Percentiles rank a stretch among this genome's conserved stretches.
phyloP scores from a whole-genome alignment of 106 monocot species.

The Dioscorea dumetorum region DNA sequence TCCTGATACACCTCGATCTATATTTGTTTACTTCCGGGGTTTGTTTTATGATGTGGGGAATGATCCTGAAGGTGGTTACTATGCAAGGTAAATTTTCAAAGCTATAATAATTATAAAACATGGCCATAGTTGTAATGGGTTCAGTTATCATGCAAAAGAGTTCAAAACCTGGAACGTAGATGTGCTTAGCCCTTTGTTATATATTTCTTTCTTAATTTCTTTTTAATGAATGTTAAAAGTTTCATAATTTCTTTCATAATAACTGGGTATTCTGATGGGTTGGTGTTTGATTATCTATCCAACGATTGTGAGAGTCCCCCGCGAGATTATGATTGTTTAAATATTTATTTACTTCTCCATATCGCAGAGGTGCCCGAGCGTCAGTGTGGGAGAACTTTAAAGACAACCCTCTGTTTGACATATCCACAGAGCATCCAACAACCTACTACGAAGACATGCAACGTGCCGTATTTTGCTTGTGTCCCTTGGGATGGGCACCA shows the following conservation, averaged over 20 bases:
- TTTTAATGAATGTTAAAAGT: too few species aligned
- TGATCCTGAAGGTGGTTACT: constrained; percentile 85
- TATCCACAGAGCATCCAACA: constrained; percentile 55
- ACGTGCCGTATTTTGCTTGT: constrained; percentile 60
- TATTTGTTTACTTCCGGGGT: constrained; percentile 81
- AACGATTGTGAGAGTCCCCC: too few species aligned
- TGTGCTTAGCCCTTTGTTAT: too few species aligned
- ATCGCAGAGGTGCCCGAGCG: constrained; percentile 50
- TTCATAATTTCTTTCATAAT: too few species aligned
- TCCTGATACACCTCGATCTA: constrained; percentile 68
- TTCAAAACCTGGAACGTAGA: too few species aligned
- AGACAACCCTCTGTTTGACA: constrained; percentile 66
- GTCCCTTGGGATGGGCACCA: constrained; percentile 79
- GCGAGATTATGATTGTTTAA: too few species aligned
- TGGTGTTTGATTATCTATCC: too few species aligned
- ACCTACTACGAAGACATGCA: constrained; percentile 80
- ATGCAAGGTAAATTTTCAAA: constrained; percentile 47
- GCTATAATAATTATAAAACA: background rate
- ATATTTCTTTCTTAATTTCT: too few species aligned
- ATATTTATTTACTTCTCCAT: background rate
- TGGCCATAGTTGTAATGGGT: too few species aligned
- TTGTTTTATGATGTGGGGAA: constrained; percentile 75
- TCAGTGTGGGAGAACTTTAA: constrained; percentile 76
- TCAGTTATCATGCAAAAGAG: too few species aligned
- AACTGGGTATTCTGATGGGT: too few species aligned